These are phyloP conservation scores for Pisolithus microcarpus DNA, from an alignment of 768 basidiomycete genomes.

Conservation along the genomic window DNA sequence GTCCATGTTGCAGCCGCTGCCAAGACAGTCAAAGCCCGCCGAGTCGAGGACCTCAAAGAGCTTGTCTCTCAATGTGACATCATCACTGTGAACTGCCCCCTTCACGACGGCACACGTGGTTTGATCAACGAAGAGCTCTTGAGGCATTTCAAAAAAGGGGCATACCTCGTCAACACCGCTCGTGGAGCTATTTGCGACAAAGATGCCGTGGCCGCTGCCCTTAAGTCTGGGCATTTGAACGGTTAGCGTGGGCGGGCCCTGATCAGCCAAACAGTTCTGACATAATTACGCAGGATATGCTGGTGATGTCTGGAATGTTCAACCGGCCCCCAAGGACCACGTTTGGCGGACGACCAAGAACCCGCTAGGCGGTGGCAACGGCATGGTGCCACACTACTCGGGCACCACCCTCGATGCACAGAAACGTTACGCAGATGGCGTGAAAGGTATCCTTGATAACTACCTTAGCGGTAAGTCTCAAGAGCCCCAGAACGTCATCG, in stretches of 20 bases:
- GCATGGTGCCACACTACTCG: conserved; percentile 84
- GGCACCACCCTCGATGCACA: conserved; percentile 90
- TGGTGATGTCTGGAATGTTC: conserved; percentile 78
- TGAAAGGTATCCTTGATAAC: conserved; percentile 63
- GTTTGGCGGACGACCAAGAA: conserved; percentile 81
- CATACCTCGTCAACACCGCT: conserved; percentile 91
- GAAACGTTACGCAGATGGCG: conserved; percentile 72
- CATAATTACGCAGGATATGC: conserved; percentile 20
- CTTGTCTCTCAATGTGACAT: conserved; percentile 62
- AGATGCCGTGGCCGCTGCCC: conserved; percentile 68
- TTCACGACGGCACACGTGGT: conserved; percentile 78
- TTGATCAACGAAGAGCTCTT: conserved; percentile 78
- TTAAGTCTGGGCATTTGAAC: conserved; percentile 67
- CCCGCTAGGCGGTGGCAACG: conserved; percentile 77
- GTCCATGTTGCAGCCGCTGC: conserved; percentile 42
- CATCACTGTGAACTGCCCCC: conserved; percentile 81
- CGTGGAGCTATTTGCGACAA: conserved; percentile 88
- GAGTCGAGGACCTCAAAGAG: conserved; percentile 71
- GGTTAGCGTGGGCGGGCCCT: conserved; percentile 29
- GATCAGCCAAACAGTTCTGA: background rate
- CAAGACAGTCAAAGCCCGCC: conserved; percentile 59
- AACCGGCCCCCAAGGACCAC: conserved; percentile 83
- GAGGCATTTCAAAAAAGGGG: conserved; percentile 84
- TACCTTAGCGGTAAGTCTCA: conserved; percentile 60
- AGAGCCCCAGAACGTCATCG: conserved; percentile 75